Base-by-base conservation (phyloP, 345 rosid species). In the Hibiscus syriacus region DNA sequence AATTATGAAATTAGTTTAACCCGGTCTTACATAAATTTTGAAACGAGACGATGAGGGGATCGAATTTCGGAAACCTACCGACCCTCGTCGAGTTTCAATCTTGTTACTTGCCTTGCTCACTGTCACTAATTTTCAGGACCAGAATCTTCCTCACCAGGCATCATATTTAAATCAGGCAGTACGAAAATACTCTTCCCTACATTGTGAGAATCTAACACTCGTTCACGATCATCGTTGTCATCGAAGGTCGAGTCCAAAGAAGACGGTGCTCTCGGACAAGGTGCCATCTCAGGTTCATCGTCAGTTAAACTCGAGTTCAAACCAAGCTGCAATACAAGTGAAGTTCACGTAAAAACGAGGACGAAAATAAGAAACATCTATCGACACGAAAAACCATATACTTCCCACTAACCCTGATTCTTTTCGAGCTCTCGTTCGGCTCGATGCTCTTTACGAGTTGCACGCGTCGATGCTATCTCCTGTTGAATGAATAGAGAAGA, bases 81-180 rank as follows among this genome's bases (percentile, higher is more conserved):
- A n/a, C n/a, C n/a, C n/a, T n/a, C n/a, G n/a, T n/a, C n/a, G n/a
- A n/a, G n/a, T n/a, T n/a, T n/a, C n/a, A n/a, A n/a, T n/a, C n/a
- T n/a, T n/a, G n/a, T n/a, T n/a, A n/a, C n/a, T n/a, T n/a, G n/a
- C n/a, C n/a, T n/a, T n/a, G n/a, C n/a, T n/a, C n/a, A n/a, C n/a
- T n/a, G n/a, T n/a, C n/a, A n/a, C n/a, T n/a, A n/a, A n/a, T n/a
- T n/a, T 32, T 75, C 86, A 4, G 77, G 22, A 17, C 70, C 55
- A 30, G 74, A 68, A 3, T 84, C 88, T 56, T 77, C 90, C 14
- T 80, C 96, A 0, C 55, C 55, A 1, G 90, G 93, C 73, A 71
- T 71, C 88, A 84, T 83, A 62, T 92, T 92, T 55, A 92, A 81
- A 84, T 92, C 98, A 32, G 98, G 98, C 5, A 87, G 70, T 50